phyloP scores from a whole-genome alignment of 345 rosid species.

The rapeseed (Brassica napus) region Da-Ae NC_063439.1:1078001-1078500 shows the following conservation, averaged over 20 bases:
- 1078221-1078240: not conserved
- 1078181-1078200: not conserved
- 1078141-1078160: not conserved
- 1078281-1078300: not conserved
- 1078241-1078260: constrained; percentile 3
- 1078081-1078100: not conserved
- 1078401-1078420: not conserved
- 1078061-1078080: no score
- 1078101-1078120: not conserved
- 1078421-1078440: constrained; percentile 33
- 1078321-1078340: constrained; percentile 16
- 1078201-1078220: constrained; percentile 2
- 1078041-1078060: no score
- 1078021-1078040: not conserved
- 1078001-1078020: not conserved
- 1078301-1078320: not conserved
- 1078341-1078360: constrained; percentile 19
- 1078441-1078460: constrained; percentile 20
- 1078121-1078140: not conserved
- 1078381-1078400: constrained; percentile 37
- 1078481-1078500: not conserved
- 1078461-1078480: constrained; percentile 17
- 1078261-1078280: not conserved
- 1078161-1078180: not conserved
- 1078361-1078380: constrained; percentile 44